Percentiles rank a stretch among this genome's conserved stretches.
Conservation (phyloP, 805 yeast genomes). For the Saccharomycopsis fibuligera region DNA sequence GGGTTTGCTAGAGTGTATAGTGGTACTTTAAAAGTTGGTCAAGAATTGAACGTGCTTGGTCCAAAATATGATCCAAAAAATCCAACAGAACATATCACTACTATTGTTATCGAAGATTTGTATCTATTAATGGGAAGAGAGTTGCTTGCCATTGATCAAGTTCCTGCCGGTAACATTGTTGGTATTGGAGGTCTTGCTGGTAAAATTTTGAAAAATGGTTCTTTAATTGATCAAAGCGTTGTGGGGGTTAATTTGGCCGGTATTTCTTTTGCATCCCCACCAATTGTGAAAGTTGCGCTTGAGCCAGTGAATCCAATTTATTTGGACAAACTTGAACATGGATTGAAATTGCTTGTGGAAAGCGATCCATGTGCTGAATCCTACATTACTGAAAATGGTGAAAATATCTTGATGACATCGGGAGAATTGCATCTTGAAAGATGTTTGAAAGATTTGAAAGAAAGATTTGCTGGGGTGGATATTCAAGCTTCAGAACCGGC, state of each 20-base stretch:
- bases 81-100: constrained; percentile 48
- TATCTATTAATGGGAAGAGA: constrained; percentile 92
- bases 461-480: constrained; percentile 88
- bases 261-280: constrained; percentile 68
- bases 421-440: constrained; percentile 96
- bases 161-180: constrained; percentile 92
- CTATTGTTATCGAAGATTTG: constrained; percentile 58
- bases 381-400: constrained; percentile 83
- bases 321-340: constrained; percentile 67
- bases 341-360: constrained; percentile 68
- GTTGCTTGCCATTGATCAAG: constrained; percentile 63
- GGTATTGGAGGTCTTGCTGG: constrained; percentile 91
- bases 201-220: constrained; percentile 78
- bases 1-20: constrained; percentile 88
- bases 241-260: constrained; percentile 75
- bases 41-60: constrained; percentile 67
- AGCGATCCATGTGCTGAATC: constrained; percentile 96
- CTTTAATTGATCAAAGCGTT: constrained; percentile 53
- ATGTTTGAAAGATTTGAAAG: constrained; percentile 83
- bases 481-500: constrained; percentile 84
- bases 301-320: constrained; percentile 88
- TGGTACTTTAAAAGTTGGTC: constrained; percentile 75
- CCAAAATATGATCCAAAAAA: constrained; percentile 77
- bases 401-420: constrained; percentile 87
- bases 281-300: constrained; percentile 91